Conservation (phyloP, 768 basidiomycete species). For the Boletus edulis region DNA sequence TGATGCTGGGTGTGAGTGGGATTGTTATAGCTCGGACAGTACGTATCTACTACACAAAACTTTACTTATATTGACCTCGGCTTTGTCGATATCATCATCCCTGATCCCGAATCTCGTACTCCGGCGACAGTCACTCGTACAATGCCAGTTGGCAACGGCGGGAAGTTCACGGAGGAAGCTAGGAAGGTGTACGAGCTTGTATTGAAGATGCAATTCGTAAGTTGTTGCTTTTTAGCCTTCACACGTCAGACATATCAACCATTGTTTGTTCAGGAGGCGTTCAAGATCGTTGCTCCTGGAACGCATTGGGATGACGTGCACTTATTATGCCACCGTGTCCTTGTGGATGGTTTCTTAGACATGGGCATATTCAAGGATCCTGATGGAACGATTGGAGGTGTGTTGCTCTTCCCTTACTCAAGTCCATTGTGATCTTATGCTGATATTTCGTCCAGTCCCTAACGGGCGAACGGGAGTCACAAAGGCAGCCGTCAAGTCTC, state of each 20-base stretch:
- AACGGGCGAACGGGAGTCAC: not conserved
- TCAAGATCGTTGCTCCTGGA: slow-evolving; percentile 69
- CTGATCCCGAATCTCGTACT: slow-evolving; percentile 20
- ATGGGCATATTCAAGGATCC: slow-evolving; percentile 85
- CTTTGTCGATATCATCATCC: not conserved
- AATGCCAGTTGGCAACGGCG: slow-evolving; percentile 92
- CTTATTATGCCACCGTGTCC: slow-evolving; percentile 73
- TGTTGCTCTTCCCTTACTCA: not conserved
- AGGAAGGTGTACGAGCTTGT: slow-evolving; percentile 85
- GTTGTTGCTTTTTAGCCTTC: slow-evolving; percentile 1
- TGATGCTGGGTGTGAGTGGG: slow-evolving; percentile 94
- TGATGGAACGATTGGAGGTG: slow-evolving; percentile 32
- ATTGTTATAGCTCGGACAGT: slow-evolving; percentile 64
- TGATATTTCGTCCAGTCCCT: not conserved
- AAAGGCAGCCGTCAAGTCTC: slow-evolving; percentile 9
- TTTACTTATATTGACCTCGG: not conserved
- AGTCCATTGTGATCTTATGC: not conserved
- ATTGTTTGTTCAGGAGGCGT: slow-evolving; percentile 53
- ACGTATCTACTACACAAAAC: slow-evolving; percentile 18
- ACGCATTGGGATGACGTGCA: slow-evolving; percentile 91
- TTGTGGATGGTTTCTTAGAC: slow-evolving; percentile 78
- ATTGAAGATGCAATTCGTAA: slow-evolving; percentile 83
- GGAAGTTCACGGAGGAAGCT: slow-evolving; percentile 81
- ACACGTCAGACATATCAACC: not conserved
- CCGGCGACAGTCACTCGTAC: slow-evolving; percentile 67